phyloP scores from a whole-genome alignment of 192 early-diverging fungal genomes.

The Coemansia sp. region DNA sequence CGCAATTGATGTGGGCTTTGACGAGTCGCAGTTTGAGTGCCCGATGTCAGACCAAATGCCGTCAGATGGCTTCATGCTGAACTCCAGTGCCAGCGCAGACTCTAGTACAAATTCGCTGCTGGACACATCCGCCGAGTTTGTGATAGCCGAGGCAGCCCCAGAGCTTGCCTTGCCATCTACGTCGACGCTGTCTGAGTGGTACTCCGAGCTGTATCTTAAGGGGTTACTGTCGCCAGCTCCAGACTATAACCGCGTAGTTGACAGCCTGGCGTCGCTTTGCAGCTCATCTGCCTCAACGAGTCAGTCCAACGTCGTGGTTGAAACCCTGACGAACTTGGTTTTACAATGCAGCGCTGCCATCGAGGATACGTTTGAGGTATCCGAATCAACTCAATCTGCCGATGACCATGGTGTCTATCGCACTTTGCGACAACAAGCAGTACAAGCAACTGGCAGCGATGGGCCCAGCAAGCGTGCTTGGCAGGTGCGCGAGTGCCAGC shows the following conservation, averaged over 20 bases:
- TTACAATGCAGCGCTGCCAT: conserved; percentile 23
- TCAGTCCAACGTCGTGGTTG: background rate
- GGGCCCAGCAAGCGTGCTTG: conserved; percentile 18
- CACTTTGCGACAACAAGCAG: conserved; percentile 10
- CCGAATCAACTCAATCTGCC: background rate
- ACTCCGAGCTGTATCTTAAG: conserved; percentile 33
- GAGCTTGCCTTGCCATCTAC: background rate
- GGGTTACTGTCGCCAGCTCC: conserved; percentile 1
- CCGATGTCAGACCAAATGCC: background rate
- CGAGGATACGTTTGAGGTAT: conserved; percentile 28
- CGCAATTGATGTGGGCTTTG: conserved; percentile 26
- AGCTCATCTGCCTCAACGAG: background rate
- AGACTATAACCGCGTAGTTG: conserved; percentile 7
- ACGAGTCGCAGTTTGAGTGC: conserved; percentile 13
- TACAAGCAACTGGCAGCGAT: background rate
- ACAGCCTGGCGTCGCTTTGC: conserved; percentile 1
- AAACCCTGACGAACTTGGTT: background rate
- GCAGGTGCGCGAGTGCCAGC: conserved; percentile 49
- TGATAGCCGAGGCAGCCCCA: background rate
- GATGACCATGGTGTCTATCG: background rate
- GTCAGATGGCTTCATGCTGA: background rate
- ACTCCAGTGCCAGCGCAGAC: background rate
- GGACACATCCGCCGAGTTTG: background rate
- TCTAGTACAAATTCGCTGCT: background rate
- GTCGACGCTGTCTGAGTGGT: conserved; percentile 33